Percentiles rank a stretch among this genome's conserved stretches.
These are phyloP conservation scores for Ophiostoma pallidulum DNA, from an alignment of 2,329 filamentous ascomycete genomes.

Conservation along the genomic window DNA sequence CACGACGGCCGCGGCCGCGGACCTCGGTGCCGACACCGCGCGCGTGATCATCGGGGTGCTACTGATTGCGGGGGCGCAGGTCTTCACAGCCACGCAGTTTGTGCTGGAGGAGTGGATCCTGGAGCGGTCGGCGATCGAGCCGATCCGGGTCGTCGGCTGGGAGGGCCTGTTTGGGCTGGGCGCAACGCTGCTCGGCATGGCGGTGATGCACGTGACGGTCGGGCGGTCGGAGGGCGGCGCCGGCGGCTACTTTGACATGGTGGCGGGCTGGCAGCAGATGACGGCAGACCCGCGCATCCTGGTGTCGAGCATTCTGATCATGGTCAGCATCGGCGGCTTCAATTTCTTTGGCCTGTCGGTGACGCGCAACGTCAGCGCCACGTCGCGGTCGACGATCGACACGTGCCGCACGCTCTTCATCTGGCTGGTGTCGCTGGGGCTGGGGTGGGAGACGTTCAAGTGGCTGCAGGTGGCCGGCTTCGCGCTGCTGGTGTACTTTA, in stretches of 20 bases:
- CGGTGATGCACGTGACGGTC: conserved; percentile 66
- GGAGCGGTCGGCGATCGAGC: conserved; percentile 54
- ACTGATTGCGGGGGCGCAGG: conserved; percentile 86
- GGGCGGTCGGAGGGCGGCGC: conserved; percentile 65
- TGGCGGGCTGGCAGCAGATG: conserved; percentile 76
- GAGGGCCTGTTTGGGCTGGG: conserved; percentile 86
- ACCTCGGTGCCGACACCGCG: conserved; percentile 40
- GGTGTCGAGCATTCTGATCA: conserved; percentile 76
- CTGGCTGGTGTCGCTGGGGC: conserved; percentile 85
- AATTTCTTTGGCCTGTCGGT: conserved; percentile 98
- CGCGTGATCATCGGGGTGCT: conserved; percentile 73
- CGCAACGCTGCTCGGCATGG: conserved; percentile 69
- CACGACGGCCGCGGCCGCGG: conserved; percentile 21
- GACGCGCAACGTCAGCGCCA: conserved; percentile 81
- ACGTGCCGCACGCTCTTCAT: conserved; percentile 97
- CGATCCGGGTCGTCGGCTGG: conserved; percentile 89
- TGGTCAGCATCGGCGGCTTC: conserved; percentile 98
- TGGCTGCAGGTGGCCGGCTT: conserved; percentile 92
- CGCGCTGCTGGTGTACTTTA: conserved; percentile 84
- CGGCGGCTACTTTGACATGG: conserved; percentile 83
- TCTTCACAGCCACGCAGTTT: conserved; percentile 95
- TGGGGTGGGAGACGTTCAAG: conserved; percentile 97
- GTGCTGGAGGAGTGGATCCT: conserved; percentile 93
- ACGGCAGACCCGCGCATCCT: conserved; percentile 60
- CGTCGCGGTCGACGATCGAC: conserved; percentile 90